A percentile compares a stretch with the other conserved stretches of the same genome.
These are phyloP conservation scores for Phytomonas sp. DNA, from an alignment of 208 protist species.

Conservation along the genomic window DNA sequence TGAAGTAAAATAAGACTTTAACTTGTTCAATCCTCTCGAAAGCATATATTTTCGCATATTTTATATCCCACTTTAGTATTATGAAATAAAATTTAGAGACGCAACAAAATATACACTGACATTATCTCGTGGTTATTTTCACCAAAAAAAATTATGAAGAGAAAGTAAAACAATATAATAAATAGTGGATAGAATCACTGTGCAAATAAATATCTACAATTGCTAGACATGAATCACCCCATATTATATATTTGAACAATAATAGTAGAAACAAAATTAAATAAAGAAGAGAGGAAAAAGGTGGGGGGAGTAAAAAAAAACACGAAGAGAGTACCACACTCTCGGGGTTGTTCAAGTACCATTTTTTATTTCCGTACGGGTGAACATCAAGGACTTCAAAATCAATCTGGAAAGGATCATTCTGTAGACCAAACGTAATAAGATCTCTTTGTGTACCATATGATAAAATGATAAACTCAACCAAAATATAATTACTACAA, in stretches of 20 bases:
- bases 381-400: not conserved
- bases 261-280: slow-evolving; percentile 6
- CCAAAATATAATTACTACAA: too few relatives aligned
- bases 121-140: not conserved
- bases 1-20: not conserved
- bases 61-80: slow-evolving; percentile 5
- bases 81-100: slow-evolving; percentile 8
- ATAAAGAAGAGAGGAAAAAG: slow-evolving; percentile 2
- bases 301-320: not conserved
- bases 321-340: too few relatives aligned
- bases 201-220: not conserved
- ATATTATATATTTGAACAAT: not conserved
- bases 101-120: slow-evolving; percentile 3
- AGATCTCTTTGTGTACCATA: not conserved
- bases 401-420: not conserved
- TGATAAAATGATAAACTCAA: too few relatives aligned
- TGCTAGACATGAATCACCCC: not conserved
- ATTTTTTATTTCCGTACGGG: not conserved
- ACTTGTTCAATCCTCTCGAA: not conserved
- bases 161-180: slow-evolving; percentile 11
- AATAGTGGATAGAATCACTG: slow-evolving; percentile 1
- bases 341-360: not conserved
- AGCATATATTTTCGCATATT: not conserved
- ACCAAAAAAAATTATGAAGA: slow-evolving; percentile 2
- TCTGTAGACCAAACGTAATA: not conserved